Evolutionary conservation across 495 filamentous ascomycete genomes (phyloP).

Genomic region (Hypoxylon crocopeplum): DNA sequence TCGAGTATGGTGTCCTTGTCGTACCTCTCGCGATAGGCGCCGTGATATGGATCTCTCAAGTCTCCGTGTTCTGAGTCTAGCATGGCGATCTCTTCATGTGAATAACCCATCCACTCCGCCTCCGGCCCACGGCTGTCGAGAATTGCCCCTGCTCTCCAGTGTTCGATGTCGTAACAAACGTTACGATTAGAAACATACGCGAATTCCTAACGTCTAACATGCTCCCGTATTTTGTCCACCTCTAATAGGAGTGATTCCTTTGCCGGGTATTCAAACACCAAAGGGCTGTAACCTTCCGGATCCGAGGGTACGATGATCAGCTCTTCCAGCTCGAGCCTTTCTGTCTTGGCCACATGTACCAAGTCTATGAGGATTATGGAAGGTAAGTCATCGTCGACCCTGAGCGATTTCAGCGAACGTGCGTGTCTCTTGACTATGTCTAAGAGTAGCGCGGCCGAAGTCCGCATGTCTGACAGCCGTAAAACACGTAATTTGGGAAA

Average conservation of each 20-base stretch:
- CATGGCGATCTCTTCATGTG: background rate
- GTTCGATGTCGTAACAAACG: background rate
- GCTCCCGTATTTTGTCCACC: background rate
- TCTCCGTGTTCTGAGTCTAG: background rate
- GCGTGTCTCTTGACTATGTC: background rate
- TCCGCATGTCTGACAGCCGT: background rate
- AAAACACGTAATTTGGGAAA: background rate
- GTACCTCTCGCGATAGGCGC: background rate
- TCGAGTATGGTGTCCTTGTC: background rate
- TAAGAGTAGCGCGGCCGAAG: background rate
- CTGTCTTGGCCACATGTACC: background rate
- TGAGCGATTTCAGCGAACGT: background rate
- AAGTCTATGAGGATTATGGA: background rate
- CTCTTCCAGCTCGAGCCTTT: background rate
- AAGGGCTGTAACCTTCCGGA: background rate
- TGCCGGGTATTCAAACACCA: background rate
- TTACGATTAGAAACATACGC: background rate
- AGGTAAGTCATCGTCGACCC: background rate
- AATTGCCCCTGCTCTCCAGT: conserved; percentile 1
- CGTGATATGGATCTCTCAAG: background rate
- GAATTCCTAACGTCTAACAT: background rate
- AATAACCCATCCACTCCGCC: background rate
- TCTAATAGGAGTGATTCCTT: too few species aligned
- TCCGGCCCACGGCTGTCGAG: background rate
- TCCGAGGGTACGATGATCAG: background rate